phyloP scores from a whole-genome alignment of 2,329 filamentous ascomycete species.

The Colletotrichum tropicale region DNA sequence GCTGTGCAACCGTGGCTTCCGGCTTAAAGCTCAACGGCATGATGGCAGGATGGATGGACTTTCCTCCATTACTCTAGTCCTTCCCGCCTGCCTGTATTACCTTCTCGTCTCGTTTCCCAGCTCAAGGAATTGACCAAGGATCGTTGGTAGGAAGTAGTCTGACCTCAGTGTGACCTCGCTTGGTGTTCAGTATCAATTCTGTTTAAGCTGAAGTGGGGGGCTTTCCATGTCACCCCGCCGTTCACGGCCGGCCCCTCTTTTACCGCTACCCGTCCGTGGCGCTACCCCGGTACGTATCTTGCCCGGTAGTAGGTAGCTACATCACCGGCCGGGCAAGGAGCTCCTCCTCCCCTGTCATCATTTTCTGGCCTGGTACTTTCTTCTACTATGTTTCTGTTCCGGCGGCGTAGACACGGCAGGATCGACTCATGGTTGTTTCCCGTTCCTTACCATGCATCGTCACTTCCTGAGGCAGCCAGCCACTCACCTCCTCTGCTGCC shows the following conservation, averaged over 20 bases:
- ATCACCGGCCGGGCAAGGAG: not conserved
- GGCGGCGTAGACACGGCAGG: not conserved
- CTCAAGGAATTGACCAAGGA: not conserved
- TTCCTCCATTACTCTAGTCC: not conserved
- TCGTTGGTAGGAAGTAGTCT: not conserved
- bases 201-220: not conserved
- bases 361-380: not conserved
- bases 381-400: not conserved
- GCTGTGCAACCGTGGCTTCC: not conserved
- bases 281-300: not conserved
- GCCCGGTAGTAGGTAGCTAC: not conserved
- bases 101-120: not conserved
- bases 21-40: not conserved
- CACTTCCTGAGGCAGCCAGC: not conserved
- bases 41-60: not conserved
- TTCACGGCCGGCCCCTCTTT: constrained; percentile 7
- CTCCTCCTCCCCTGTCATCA: not conserved
- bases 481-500: not conserved
- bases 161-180: not conserved
- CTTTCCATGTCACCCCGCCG: not conserved
- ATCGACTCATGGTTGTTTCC: not conserved
- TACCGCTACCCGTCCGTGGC: not conserved
- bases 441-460: not conserved
- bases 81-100: too few species aligned
- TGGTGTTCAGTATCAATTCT: not conserved